Conservation (phyloP, 352 stramenopile genomes). For the Globisporangium carolinianum region DNA sequence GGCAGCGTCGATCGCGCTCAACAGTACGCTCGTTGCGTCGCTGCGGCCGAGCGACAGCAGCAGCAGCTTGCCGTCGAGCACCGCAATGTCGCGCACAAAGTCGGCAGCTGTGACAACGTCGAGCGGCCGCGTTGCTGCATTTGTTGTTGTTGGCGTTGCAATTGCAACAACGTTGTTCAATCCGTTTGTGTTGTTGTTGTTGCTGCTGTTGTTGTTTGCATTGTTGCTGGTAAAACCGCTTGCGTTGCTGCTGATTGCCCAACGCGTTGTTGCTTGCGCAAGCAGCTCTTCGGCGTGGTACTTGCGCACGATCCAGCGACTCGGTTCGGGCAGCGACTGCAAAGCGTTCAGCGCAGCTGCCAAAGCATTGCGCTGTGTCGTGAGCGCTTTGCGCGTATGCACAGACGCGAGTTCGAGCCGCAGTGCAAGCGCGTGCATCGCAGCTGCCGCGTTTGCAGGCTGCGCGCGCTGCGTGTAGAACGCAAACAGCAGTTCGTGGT, state of each 20-base stretch:
- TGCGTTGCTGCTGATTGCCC: neutral
- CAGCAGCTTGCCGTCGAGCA: constrained; percentile 60
- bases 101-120: constrained; percentile 62
- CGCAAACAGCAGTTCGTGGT: constrained; percentile 65
- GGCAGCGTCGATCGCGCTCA: constrained; percentile 48
- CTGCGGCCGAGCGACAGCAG: constrained; percentile 39
- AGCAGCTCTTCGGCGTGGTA: constrained; percentile 52
- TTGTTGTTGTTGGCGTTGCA: neutral
- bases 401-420: constrained; percentile 34
- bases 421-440: constrained; percentile 51
- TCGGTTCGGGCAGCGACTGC: constrained; percentile 28
- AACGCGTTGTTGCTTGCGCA: constrained; percentile 7
- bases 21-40: constrained; percentile 36
- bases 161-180: neutral
- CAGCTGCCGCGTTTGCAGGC: constrained; percentile 47
- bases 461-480: constrained; percentile 65
- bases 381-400: constrained; percentile 30
- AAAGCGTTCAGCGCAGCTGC: constrained; percentile 42
- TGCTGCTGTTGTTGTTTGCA: neutral
- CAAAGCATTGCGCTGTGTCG: constrained; percentile 57
- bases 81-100: constrained; percentile 42
- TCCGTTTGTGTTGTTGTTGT: neutral
- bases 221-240: neutral
- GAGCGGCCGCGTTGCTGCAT: constrained; percentile 13
- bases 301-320: constrained; percentile 68